These are phyloP conservation scores for Helianthus tuberosus DNA, from an alignment of 129 eudicot genomes.

Conservation along the genomic window DNA sequence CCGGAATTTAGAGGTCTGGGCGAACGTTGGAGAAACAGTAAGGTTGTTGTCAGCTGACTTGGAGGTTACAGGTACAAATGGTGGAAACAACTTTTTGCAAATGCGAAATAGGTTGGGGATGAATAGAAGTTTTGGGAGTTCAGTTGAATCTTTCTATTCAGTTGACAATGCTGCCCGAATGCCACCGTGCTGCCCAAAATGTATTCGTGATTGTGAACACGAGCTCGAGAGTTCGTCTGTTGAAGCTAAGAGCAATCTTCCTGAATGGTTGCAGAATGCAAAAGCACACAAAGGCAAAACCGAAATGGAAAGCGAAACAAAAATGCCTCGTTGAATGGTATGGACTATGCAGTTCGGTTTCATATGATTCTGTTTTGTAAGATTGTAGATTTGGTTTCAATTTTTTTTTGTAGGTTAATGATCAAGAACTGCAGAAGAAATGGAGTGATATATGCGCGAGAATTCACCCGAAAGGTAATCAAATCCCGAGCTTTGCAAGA, in stretches of 20 bases:
- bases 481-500: slow-evolving; percentile 39
- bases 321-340: slow-evolving; percentile 47
- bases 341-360: background rate
- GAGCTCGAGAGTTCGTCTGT: slow-evolving; percentile 58
- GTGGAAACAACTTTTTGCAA: no score
- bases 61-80: no score
- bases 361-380: no score
- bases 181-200: slow-evolving; percentile 63
- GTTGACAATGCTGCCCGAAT: slow-evolving; percentile 43
- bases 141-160: slow-evolving; percentile 27
- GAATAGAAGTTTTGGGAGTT: no score
- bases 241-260: slow-evolving; percentile 52
- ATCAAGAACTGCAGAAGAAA: slow-evolving; percentile 64
- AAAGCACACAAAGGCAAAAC: slow-evolving; percentile 28
- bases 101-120: slow-evolving; percentile 30
- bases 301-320: slow-evolving; percentile 14
- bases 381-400: slow-evolving; percentile 1
- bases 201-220: slow-evolving; percentile 61
- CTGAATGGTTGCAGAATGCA: slow-evolving; percentile 86
- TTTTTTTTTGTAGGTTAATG: slow-evolving; percentile 48
- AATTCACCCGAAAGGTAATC: slow-evolving; percentile 71
- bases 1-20: no score
- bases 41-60: no score
- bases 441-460: slow-evolving; percentile 77
- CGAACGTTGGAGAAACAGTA: no score